These are phyloP conservation scores for Kodamaea lidongshanica DNA, from an alignment of 805 yeast genomes.

Conservation along the genomic window DNA sequence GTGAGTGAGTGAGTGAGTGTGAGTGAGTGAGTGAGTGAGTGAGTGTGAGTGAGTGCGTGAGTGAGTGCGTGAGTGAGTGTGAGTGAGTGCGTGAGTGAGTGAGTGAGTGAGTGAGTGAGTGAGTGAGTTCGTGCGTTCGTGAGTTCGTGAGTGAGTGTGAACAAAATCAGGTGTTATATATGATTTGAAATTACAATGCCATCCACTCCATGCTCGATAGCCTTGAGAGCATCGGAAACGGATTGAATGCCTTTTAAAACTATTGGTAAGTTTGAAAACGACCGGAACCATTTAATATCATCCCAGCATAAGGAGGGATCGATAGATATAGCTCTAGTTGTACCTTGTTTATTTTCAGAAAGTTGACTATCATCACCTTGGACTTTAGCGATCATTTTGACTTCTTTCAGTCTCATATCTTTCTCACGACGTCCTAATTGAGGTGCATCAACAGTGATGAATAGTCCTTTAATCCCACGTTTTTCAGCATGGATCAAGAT, in stretches of 20 bases:
- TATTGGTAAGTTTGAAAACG: slow-evolving; percentile 35
- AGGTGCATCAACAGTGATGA: slow-evolving; percentile 53
- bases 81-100: no score
- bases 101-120: no score
- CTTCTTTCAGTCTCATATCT: slow-evolving; percentile 35
- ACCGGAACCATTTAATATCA: slow-evolving; percentile 35
- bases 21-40: no score
- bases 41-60: no score
- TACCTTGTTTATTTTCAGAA: slow-evolving; percentile 19
- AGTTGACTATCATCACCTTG: slow-evolving; percentile 27
- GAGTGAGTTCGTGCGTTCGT: no score
- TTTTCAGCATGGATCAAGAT: slow-evolving; percentile 34
- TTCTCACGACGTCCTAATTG: slow-evolving; percentile 49
- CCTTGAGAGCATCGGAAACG: slow-evolving; percentile 56
- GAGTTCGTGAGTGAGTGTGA: no score
- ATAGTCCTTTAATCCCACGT: slow-evolving; percentile 40
- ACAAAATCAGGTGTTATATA: no score
- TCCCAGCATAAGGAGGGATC: slow-evolving; percentile 36
- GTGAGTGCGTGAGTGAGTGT: no score
- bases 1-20: no score
- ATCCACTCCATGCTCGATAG: slow-evolving; percentile 51
- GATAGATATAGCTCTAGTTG: slow-evolving; percentile 30
- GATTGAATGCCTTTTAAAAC: slow-evolving; percentile 59
- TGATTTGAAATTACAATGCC: slow-evolving; percentile 69
- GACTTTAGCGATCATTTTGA: slow-evolving; percentile 19